Conservation (phyloP, 2,329 filamentous ascomycete species). For the Eutypa lata region DNA sequence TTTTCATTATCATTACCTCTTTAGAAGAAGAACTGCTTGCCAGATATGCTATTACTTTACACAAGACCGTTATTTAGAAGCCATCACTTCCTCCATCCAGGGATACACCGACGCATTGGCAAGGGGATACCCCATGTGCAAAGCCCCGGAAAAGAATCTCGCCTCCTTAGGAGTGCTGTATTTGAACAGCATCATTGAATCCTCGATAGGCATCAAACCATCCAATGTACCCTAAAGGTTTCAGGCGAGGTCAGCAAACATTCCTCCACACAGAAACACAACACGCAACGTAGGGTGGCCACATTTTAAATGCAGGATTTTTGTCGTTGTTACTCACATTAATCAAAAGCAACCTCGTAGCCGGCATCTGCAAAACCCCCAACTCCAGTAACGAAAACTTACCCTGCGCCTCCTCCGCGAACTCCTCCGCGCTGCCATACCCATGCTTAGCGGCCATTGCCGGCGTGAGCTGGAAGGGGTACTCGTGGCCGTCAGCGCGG, state of each 20-base stretch:
- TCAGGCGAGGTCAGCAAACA: no score
- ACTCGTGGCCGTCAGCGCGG: constrained; percentile 63
- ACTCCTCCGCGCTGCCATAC: constrained; percentile 53
- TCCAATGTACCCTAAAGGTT: constrained; percentile 63
- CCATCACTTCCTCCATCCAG: constrained; percentile 58
- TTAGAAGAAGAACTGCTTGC: no score
- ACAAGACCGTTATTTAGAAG: constrained; percentile 15
- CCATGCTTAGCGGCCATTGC: constrained; percentile 62
- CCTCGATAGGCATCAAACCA: constrained; percentile 66
- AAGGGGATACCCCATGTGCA: constrained; percentile 67
- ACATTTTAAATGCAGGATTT: no score
- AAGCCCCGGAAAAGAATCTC: constrained; percentile 56
- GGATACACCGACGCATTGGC: constrained; percentile 57
- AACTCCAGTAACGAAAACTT: constrained; percentile 62
- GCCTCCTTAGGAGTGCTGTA: constrained; percentile 64
- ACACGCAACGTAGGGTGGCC: not conserved
- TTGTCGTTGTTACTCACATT: constrained; percentile 45
- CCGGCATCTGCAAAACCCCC: constrained; percentile 54
- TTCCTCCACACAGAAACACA: no score
- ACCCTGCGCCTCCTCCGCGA: constrained; percentile 50
- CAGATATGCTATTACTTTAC: no score
- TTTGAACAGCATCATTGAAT: constrained; percentile 62
- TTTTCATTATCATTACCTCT: no score
- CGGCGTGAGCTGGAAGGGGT: constrained; percentile 56
- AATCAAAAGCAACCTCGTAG: constrained; percentile 56